A percentile compares a stretch with the other conserved stretches of the same genome.
These are phyloP conservation scores for Sclerotinia spermophila DNA, from an alignment of 2,329 filamentous ascomycete genomes.

Conservation along the genomic window DNA sequence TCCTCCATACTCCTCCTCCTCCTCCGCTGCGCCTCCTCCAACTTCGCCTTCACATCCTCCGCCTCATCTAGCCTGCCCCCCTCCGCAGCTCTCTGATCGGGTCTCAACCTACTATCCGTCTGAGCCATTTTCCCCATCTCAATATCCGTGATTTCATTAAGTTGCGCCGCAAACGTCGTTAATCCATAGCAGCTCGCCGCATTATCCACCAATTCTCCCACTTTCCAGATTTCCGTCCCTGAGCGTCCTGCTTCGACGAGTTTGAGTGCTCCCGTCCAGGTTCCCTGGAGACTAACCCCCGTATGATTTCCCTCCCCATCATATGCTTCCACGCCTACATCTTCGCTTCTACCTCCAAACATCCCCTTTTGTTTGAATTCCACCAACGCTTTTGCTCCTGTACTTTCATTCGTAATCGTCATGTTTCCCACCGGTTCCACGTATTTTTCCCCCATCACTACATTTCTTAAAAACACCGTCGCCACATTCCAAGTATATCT, in stretches of 20 bases:
- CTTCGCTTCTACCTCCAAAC: slow-evolving; percentile 92
- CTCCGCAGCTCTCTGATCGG: slow-evolving; percentile 84
- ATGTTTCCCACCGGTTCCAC: slow-evolving; percentile 91
- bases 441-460: slow-evolving; percentile 98
- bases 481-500: slow-evolving; percentile 85
- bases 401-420: slow-evolving; percentile 79
- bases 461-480: slow-evolving; percentile 88
- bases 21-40: slow-evolving; percentile 82
- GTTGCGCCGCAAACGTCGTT: slow-evolving; percentile 75
- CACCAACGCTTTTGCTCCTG: slow-evolving; percentile 76
- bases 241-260: slow-evolving; percentile 61
- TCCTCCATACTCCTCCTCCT: slow-evolving; percentile 74
- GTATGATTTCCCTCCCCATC: slow-evolving; percentile 62
- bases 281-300: slow-evolving; percentile 68
- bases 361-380: slow-evolving; percentile 95
- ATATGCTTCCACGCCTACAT: slow-evolving; percentile 74
- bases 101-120: slow-evolving; percentile 79
- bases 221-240: slow-evolving; percentile 72
- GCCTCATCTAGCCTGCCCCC: slow-evolving; percentile 77
- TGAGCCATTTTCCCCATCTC: slow-evolving; percentile 71
- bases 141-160: slow-evolving; percentile 83
- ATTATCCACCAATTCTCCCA: slow-evolving; percentile 73
- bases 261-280: slow-evolving; percentile 75
- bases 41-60: slow-evolving; percentile 73
- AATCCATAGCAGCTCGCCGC: slow-evolving; percentile 80